Percentiles rank a stretch among this genome's conserved stretches.
phyloP scores from a whole-genome alignment of 2,329 filamentous ascomycete genomes.

The Neopestalotiopsis sp. region DNA sequence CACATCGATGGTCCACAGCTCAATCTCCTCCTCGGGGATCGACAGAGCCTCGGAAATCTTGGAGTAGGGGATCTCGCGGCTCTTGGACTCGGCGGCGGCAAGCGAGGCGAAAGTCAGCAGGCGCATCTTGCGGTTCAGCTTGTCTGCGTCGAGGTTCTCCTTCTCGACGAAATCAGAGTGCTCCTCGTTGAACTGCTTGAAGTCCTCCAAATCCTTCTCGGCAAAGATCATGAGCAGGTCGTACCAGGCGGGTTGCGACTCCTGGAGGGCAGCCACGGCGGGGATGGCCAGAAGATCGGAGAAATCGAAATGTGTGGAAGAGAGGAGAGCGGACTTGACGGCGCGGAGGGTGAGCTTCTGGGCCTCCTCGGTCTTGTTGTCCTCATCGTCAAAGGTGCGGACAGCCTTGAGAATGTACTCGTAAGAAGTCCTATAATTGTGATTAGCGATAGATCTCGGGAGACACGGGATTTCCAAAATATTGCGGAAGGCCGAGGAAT shows the following conservation, averaged over 20 bases:
- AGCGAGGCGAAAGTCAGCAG: conserved; percentile 91
- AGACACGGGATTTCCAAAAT: background rate
- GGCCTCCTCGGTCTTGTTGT: conserved; percentile 63
- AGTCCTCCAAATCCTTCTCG: conserved; percentile 92
- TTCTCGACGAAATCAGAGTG: conserved; percentile 85
- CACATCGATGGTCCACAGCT: conserved; percentile 98
- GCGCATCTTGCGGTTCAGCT: conserved; percentile 92
- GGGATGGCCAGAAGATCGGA: conserved; percentile 82
- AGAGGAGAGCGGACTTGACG: conserved; percentile 58
- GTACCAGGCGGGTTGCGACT: conserved; percentile 83
- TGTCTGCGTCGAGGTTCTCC: conserved; percentile 72
- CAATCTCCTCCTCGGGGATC: conserved; percentile 82
- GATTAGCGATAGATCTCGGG: background rate
- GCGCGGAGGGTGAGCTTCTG: conserved; percentile 65
- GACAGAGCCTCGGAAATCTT: conserved; percentile 85
- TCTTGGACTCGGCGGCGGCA: conserved; percentile 76
- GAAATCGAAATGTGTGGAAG: conserved; percentile 69
- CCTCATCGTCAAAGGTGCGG: conserved; percentile 64
- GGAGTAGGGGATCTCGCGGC: conserved; percentile 86
- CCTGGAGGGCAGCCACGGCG: conserved; percentile 83
- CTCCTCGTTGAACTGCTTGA: conserved; percentile 93
- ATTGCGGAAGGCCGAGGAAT: background rate
- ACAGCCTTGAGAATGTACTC: conserved; percentile 70
- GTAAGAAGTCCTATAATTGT: conserved; percentile 60
- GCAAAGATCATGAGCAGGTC: conserved; percentile 96